Base-by-base conservation (phyloP, 495 filamentous ascomycete genomes). In the Trypethelium eluteriae region DNA sequence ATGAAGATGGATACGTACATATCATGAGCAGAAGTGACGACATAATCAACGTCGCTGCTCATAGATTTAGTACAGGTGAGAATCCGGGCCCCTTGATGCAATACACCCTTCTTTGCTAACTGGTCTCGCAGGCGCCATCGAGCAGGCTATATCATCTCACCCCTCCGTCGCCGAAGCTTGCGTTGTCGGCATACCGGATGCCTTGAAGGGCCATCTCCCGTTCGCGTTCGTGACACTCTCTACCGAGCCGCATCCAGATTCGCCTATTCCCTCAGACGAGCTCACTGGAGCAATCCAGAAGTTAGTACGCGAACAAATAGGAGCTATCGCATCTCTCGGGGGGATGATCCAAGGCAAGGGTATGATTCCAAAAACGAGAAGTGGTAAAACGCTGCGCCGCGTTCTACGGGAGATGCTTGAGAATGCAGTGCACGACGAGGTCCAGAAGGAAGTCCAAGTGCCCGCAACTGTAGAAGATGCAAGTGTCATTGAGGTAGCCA, bases 1-100 rank as follows among this genome's bases (percentile, higher is more conserved):
- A 96, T 75, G 72, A 82, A 12, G 86, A 92, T 12, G 90, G 89
- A 2, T 95, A 95, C 74, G 83, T 96, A 61, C 88, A 90, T 73
- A 85, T 96, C 71, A 92, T 96, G 90, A 85, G 88, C 2, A 82
- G 92, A 64, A 85, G 86, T 3, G 93, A 97, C 80, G 93, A 97
- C 75, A 88, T 97, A 67, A 95, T 97, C 74, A 97, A 97, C 72
- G 93, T 96, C 1, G 92, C 93, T 38, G 93, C 93, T 2, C 93
- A 97, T 78, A 85, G 93, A 3, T 92, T 97, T 68, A 90, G 87
- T 71, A 97, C 92, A 2, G 92, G 89, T 89, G 79, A 65, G 79
- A 73, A n/a, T 57, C 10, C 18, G 38, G 2, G 32, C 39, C 35
- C 34, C 50, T 59, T 9, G 34, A 34, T 56, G 35, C 34, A 53